Base-by-base conservation (phyloP, 1,139 yeast genomes). In the Taiozyma sp. region DNA sequence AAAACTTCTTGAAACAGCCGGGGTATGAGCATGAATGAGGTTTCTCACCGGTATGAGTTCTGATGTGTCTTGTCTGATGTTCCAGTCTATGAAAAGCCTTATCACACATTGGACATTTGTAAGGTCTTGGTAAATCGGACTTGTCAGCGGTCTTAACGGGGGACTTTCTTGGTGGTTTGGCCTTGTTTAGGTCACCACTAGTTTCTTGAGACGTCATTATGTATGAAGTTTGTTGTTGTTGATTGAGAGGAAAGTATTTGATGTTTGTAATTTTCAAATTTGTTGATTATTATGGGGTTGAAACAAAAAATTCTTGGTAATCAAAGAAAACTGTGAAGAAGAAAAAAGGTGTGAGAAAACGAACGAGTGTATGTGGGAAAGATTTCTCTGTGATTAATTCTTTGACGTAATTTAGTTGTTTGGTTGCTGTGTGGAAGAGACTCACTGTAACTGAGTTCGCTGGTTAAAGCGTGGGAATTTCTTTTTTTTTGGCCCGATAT, bases 31-130 rank as follows among this genome's bases (percentile, higher is more conserved):
- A 91, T 45, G 81, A 82, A 64, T 90, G 97, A 24, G 97, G 97
- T 65, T 89, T 88, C 64, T 90, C 97, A 37, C 98, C 98, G 0
- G 98, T 91, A 65, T 91, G 98, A 7, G 97, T 91, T 55, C 97
- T 74, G 49, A 91, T 87, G 65, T 91, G 98, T 61, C 98, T 80
- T 19, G 97, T 90, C 66, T 89, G 96, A 68, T 91, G 98, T 67
- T 91, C 98, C 47, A 90, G 72, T 47, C 98, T 76, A 64, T 89
- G 96, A 66, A 91, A 91, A 1, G 96, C 96, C 71, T 91, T 88
- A 50, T 85, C 86, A 69, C 98, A 91, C 64, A 87, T 79, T 19
- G 96, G 91, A 63, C 98, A 91, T 66, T 88, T 87, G 73, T 88
- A 90, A 5, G 97, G 97, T 50, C 72, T 63, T 29, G 59, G 59